Conservation (phyloP, 2,329 filamentous ascomycete species). For the Orbilia quercus region DNA sequence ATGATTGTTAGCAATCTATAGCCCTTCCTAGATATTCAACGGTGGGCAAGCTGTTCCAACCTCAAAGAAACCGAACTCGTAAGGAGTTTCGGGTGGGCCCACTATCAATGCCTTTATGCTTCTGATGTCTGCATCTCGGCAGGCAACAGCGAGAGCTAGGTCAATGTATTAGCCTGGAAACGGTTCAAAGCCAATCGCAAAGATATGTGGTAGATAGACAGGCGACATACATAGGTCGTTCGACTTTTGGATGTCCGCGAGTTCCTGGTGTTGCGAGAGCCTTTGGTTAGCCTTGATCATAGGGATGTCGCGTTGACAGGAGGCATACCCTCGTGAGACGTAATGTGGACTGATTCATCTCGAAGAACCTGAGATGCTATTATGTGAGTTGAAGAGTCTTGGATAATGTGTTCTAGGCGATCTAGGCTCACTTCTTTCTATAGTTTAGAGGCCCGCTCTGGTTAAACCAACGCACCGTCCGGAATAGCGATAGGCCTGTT, state of each 20-base stretch:
- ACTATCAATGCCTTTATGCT: constrained; percentile 88
- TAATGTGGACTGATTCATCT: constrained; percentile 87
- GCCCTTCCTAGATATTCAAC: not conserved
- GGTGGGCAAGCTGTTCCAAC: constrained; percentile 66
- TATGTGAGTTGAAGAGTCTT: no score
- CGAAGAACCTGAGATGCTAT: constrained; percentile 61
- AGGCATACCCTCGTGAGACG: constrained; percentile 82
- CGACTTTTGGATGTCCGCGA: constrained; percentile 84
- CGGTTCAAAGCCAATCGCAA: not conserved
- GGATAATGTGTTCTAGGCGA: not conserved
- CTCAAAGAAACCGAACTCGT: constrained; percentile 98
- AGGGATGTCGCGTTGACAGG: constrained; percentile 55
- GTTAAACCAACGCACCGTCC: no score
- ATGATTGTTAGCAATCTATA: constrained; percentile 13
- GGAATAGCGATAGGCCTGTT: not conserved
- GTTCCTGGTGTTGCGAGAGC: constrained; percentile 70
- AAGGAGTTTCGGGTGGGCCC: constrained; percentile 91
- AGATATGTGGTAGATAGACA: not conserved
- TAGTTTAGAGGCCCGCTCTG: no score
- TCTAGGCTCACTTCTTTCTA: not conserved
- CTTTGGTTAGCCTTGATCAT: constrained; percentile 62
- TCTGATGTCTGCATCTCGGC: constrained; percentile 86
- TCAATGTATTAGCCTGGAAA: constrained; percentile 45
- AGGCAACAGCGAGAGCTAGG: constrained; percentile 84
- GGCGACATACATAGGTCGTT: constrained; percentile 80